A percentile compares a stretch with the other conserved stretches of the same genome.
Evolutionary conservation across 805 yeast species (phyloP).

Genomic region (Allodekkera sacchari): DNA sequence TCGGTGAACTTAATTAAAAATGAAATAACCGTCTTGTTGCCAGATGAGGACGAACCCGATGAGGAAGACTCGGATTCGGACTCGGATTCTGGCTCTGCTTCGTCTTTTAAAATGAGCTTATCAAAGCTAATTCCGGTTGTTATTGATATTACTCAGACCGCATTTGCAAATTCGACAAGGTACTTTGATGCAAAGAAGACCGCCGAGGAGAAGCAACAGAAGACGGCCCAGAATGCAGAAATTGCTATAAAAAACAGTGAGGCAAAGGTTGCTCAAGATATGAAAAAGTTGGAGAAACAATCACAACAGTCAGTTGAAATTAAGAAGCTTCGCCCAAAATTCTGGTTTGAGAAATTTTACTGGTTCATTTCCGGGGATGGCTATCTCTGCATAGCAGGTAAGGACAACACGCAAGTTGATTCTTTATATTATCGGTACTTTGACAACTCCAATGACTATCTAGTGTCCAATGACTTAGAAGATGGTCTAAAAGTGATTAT

Average conservation of each 20-base stretch:
- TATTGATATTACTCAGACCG: slow-evolving; percentile 63
- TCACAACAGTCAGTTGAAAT: slow-evolving; percentile 40
- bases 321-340: slow-evolving; percentile 59
- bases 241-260: slow-evolving; percentile 81
- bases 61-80: slow-evolving; percentile 22
- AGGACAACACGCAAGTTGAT: slow-evolving; percentile 73
- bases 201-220: slow-evolving; percentile 70
- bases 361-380: slow-evolving; percentile 95
- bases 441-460: slow-evolving; percentile 56
- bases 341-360: slow-evolving; percentile 88
- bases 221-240: slow-evolving; percentile 69
- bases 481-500: slow-evolving; percentile 72
- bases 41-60: slow-evolving; percentile 34
- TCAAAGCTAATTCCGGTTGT: slow-evolving; percentile 37
- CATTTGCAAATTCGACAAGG: slow-evolving; percentile 80
- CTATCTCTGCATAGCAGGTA: slow-evolving; percentile 77
- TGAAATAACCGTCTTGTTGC: slow-evolving; percentile 51
- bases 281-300: slow-evolving; percentile 53
- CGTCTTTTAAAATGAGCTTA: too few relatives aligned
- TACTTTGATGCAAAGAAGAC: slow-evolving; percentile 71
- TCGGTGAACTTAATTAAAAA: slow-evolving; percentile 68
- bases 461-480: slow-evolving; percentile 67
- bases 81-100: slow-evolving; percentile 26
- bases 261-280: slow-evolving; percentile 62
- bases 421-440: slow-evolving; percentile 73